phyloP scores from a whole-genome alignment of 768 basidiomycete species.

The Pilatotrama ljubarskyi region DNA sequence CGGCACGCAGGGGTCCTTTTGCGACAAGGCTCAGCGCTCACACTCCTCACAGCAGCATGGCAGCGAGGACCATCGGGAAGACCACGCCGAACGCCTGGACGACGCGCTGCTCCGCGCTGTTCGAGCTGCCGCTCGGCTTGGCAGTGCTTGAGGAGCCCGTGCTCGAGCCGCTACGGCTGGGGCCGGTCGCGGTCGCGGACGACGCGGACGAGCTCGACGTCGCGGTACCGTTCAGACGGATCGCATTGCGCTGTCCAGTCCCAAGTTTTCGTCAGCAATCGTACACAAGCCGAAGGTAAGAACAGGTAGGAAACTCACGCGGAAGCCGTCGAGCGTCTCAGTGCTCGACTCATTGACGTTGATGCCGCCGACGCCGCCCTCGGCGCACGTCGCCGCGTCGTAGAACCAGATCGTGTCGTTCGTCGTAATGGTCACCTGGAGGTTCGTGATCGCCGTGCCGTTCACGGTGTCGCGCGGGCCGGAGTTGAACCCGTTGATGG shows the following conservation, averaged over 20 bases:
- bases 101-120: constrained; percentile 19
- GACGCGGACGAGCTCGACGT: constrained; percentile 22
- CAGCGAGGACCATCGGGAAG: constrained; percentile 19
- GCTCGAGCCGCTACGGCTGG: constrained; percentile 8
- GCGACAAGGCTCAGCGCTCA: neutral
- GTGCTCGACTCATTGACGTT: constrained; percentile 49
- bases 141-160: constrained; percentile 3
- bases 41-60: constrained; percentile 20
- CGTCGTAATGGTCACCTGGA: constrained; percentile 45
- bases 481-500: constrained; percentile 62
- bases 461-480: constrained; percentile 50
- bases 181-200: constrained; percentile 16
- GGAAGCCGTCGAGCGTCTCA: constrained; percentile 43
- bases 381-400: constrained; percentile 53
- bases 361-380: constrained; percentile 63
- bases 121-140: neutral
- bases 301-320: constrained; percentile 18
- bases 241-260: constrained; percentile 54
- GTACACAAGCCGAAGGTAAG: too few species aligned
- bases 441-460: constrained; percentile 44
- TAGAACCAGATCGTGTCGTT: constrained; percentile 60
- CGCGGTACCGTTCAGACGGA: constrained; percentile 54
- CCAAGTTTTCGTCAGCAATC: neutral
- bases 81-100: constrained; percentile 15
- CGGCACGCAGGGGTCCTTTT: too few species aligned